phyloP scores from a whole-genome alignment of 2,329 filamentous ascomycete species.

The Hirsutella minnesotensis region DNA sequence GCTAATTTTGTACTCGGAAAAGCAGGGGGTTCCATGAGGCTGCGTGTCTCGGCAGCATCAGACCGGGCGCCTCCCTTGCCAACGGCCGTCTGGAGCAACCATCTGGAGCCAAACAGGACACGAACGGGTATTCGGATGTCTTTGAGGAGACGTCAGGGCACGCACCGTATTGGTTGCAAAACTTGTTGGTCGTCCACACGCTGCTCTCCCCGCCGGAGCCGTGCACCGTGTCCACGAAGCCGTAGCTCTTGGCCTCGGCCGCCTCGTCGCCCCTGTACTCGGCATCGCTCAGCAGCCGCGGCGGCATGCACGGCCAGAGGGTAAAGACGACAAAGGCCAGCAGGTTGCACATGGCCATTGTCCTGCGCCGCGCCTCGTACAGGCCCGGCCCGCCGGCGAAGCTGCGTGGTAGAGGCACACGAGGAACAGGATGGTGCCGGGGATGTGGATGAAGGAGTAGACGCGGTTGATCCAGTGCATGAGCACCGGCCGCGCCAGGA shows the following conservation, averaged over 20 bases:
- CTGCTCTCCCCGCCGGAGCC: conserved; percentile 40
- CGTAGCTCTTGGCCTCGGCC: conserved; percentile 45
- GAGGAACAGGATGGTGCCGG: conserved; percentile 64
- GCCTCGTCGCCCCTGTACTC: conserved; percentile 42
- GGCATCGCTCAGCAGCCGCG: conserved; percentile 44
- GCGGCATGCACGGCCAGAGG: conserved; percentile 54
- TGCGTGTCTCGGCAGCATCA: neutral
- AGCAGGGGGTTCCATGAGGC: neutral
- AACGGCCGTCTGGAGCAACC: too few relatives aligned
- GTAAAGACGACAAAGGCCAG: conserved; percentile 49
- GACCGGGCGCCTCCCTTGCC: too few relatives aligned
- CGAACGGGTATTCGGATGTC: too few relatives aligned
- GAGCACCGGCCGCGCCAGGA: conserved; percentile 37
- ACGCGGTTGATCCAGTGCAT: conserved; percentile 61
- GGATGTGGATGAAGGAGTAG: conserved; percentile 71
- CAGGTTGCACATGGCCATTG: conserved; percentile 51
- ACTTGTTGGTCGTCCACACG: conserved; percentile 54
- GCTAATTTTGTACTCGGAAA: neutral
- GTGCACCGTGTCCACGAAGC: conserved; percentile 51
- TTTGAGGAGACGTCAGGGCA: too few relatives aligned
- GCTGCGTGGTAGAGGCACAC: conserved; percentile 50
- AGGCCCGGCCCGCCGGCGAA: conserved; percentile 28
- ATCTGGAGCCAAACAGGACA: too few relatives aligned
- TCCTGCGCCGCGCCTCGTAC: conserved; percentile 44
- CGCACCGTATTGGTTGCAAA: conserved; percentile 64